phyloP scores from a whole-genome alignment of 306 rosid genomes.

The Gleditsia sinensis region DNA sequence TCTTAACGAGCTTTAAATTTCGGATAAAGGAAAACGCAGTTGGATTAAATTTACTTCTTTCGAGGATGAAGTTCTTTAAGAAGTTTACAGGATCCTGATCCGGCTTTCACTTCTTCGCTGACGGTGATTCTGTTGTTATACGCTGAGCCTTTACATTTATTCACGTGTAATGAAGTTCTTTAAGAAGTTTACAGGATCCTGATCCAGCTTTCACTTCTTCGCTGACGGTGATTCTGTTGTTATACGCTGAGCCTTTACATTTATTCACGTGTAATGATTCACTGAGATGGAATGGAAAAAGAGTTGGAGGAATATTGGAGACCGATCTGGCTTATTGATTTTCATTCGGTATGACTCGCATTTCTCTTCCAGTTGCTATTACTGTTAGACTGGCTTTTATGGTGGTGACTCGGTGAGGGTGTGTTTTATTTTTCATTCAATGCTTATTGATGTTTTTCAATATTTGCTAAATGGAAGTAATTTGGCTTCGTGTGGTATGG shows the following conservation, averaged over 20 bases:
- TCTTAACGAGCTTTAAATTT: no score
- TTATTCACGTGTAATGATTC: background rate
- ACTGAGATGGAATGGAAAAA: background rate
- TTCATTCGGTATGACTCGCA: background rate
- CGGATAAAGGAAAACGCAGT: no score
- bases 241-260: background rate
- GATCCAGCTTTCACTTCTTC: no score
- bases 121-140: background rate
- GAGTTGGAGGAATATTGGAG: background rate
- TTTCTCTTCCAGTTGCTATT: background rate
- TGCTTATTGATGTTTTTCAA: background rate
- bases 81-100: no score
- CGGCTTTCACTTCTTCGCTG: background rate
- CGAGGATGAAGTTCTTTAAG: no score
- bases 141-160: background rate
- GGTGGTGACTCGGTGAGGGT: no score
- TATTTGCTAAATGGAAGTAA: background rate
- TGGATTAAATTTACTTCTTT: no score
- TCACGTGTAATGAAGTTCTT: no score
- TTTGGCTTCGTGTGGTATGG: background rate
- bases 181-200: no score
- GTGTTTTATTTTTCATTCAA: background rate
- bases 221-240: background rate
- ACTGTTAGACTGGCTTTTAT: background rate
- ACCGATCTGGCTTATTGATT: slow-evolving; percentile 20